phyloP scores from a whole-genome alignment of 2,329 filamentous ascomycete species.

The Fusarium sp. region DNA sequence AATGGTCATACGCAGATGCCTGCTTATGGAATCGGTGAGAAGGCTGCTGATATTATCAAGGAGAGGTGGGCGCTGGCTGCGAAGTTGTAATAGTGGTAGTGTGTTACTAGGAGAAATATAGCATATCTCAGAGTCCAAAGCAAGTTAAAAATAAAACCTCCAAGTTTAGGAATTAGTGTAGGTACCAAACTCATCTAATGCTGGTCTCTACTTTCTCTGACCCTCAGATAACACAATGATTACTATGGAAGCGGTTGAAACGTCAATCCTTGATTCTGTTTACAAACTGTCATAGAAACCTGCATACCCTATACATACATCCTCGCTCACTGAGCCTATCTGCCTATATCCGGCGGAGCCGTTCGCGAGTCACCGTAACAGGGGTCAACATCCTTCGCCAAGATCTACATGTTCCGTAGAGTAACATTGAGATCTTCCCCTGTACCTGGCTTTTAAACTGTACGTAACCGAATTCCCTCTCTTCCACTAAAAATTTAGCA shows the following conservation, averaged over 20 bases:
- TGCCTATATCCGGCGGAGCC: not conserved
- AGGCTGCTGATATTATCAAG: conserved; percentile 62
- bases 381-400: conserved; percentile 5
- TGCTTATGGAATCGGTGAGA: conserved; percentile 68
- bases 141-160: no score
- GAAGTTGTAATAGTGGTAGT: not conserved
- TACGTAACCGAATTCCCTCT: not conserved
- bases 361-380: not conserved
- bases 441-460: not conserved
- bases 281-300: not conserved
- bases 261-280: not conserved
- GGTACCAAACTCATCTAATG: fast-evolving
- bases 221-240: not conserved
- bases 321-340: not conserved
- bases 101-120: not conserved
- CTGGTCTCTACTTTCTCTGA: not conserved
- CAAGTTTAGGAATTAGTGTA: not conserved
- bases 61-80: conserved; percentile 39
- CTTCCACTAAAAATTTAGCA: not conserved
- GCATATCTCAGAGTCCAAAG: not conserved
- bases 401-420: conserved; percentile 3
- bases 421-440: conserved; percentile 24
- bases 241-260: not conserved
- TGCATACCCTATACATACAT: not conserved
- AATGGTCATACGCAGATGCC: conserved; percentile 65